A percentile compares a stretch with the other conserved stretches of the same genome.
Conservation (phyloP, 2,329 filamentous ascomycete species). For the Tolypocladium inflatum region DNA sequence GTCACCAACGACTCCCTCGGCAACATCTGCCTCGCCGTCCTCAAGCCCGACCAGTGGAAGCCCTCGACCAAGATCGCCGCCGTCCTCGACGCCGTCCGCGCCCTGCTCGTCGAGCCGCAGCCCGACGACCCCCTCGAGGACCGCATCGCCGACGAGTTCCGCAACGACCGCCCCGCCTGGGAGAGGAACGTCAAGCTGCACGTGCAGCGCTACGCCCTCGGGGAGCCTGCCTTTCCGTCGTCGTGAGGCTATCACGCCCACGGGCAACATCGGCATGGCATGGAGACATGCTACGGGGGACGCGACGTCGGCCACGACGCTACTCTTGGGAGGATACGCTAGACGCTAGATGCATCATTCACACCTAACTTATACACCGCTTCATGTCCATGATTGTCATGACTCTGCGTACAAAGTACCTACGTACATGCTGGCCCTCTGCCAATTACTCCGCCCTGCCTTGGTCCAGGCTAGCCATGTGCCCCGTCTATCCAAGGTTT, state of each 20-base stretch:
- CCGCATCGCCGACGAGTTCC: slow-evolving; percentile 77
- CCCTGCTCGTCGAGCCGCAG: slow-evolving; percentile 70
- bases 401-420: background rate
- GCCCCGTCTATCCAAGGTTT: background rate
- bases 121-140: slow-evolving; percentile 84
- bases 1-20: slow-evolving; percentile 80
- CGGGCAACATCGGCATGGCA: background rate
- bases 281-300: background rate
- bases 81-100: slow-evolving; percentile 68
- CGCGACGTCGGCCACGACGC: background rate
- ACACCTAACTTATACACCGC: background rate
- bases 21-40: slow-evolving; percentile 74
- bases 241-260: background rate
- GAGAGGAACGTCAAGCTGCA: slow-evolving; percentile 68
- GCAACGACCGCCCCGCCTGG: slow-evolving; percentile 56
- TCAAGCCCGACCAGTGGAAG: slow-evolving; percentile 88
- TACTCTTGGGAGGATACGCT: background rate
- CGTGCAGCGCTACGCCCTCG: slow-evolving; percentile 61
- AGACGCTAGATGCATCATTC: background rate
- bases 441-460: background rate
- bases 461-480: background rate
- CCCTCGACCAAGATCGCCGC: slow-evolving; percentile 66
- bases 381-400: background rate
- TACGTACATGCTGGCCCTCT: background rate
- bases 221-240: slow-evolving; percentile 23